Conservation (phyloP, 169 alveolate species). For the Toxoplasma gondii region DNA sequence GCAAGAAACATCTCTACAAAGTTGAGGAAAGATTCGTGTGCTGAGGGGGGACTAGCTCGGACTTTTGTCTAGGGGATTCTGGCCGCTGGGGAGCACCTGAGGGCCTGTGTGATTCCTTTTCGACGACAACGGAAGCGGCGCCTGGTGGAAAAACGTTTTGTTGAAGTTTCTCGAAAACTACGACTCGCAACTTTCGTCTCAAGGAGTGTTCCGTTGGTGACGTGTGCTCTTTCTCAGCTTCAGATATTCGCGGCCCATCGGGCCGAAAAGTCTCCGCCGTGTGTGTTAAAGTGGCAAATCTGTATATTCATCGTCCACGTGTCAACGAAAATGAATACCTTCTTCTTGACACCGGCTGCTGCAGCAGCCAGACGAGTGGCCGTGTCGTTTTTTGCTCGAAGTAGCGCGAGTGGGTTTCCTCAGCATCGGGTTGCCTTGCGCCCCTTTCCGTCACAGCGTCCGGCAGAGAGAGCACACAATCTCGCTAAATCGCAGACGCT, state of each 20-base stretch:
- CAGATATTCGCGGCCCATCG: not conserved
- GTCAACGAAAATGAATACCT: not conserved
- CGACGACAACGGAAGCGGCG: too few relatives aligned
- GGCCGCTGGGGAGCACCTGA: too few relatives aligned
- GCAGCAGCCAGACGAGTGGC: conserved; percentile 6
- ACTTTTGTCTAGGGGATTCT: too few relatives aligned
- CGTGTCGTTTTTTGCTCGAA: not conserved
- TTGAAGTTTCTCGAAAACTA: too few relatives aligned
- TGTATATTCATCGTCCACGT: not conserved
- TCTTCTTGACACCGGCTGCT: not conserved
- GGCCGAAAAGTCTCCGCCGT: not conserved
- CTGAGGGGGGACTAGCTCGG: too few relatives aligned
- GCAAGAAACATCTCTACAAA: too few relatives aligned
- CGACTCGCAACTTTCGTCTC: not conserved
- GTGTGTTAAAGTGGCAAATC: too few relatives aligned
- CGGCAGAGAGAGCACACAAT: not conserved
- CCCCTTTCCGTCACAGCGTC: not conserved
- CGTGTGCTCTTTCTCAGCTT: not conserved
- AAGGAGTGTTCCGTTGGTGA: not conserved
- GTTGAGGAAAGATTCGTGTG: too few relatives aligned
- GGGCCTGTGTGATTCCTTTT: too few relatives aligned
- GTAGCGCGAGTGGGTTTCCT: not conserved
- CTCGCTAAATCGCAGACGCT: not conserved
- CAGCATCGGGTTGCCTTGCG: not conserved
- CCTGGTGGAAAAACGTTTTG: too few relatives aligned